These are phyloP conservation scores for Monosporozyma yasuniensis DNA, from an alignment of 805 yeast genomes.

Conservation along the genomic window DNA sequence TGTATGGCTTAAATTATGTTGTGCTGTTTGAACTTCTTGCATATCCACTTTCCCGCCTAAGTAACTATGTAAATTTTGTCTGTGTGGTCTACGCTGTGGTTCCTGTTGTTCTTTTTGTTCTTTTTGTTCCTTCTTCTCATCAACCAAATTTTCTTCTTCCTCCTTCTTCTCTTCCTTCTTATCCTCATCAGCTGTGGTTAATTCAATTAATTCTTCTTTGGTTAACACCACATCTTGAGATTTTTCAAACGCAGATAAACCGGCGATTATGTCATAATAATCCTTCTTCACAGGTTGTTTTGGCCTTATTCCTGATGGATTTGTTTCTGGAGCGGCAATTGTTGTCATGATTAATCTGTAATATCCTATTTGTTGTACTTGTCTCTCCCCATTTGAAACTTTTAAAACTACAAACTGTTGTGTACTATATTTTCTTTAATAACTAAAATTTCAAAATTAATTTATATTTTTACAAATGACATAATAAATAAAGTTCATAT, in stretches of 20 bases:
- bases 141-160: constrained; percentile 2
- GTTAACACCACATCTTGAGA: constrained; percentile 23
- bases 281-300: background rate
- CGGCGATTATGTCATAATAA: constrained; percentile 26
- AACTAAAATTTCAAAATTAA: background rate
- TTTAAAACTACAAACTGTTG: background rate
- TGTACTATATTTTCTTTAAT: background rate
- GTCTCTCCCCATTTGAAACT: background rate
- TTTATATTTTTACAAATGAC: background rate
- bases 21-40: constrained; percentile 18
- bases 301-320: background rate
- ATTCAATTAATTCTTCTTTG: constrained; percentile 19
- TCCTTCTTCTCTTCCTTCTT: constrained; percentile 2
- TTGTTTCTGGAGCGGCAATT: background rate
- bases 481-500: background rate
- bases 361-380: background rate
- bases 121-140: constrained; percentile 7
- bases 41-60: constrained; percentile 24
- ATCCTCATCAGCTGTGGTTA: constrained; percentile 10
- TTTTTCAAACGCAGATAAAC: constrained; percentile 25
- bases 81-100: constrained; percentile 2
- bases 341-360: background rate
- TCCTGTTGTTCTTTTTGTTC: constrained; percentile 5
- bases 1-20: constrained; percentile 25
- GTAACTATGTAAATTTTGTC: constrained; percentile 25